Evolutionary conservation across 352 stramenopile genomes (phyloP), one percentile per base, ranked within the genome.

Genomic region (Phytophthora rubi): DNA sequence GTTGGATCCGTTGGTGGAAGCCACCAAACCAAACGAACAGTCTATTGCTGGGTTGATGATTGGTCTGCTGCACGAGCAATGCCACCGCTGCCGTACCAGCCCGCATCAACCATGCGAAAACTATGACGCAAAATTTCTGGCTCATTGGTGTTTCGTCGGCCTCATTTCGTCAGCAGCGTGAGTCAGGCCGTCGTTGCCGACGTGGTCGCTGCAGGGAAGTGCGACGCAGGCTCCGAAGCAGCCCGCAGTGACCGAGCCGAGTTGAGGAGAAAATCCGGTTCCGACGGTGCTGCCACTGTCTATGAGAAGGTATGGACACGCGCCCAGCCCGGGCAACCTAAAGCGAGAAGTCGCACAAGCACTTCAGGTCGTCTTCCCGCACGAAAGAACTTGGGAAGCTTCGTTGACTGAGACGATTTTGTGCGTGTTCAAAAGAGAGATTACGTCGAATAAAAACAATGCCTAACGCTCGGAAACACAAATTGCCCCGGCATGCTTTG

Each of bases 201-300:
- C 15, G 39, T 39, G 13, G 39, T 53, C 8, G 55, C 55, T 62
- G 57, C 57, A 63, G 28, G 57, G 57, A 63, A 53, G 45, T 37
- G 57, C 44, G 44, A 21, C 18, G 13, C 52, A 8, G 1, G 49
- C 26, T 1, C 23, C 13, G 35, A 42, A 42, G 35, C 35, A 6
- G 12, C 13, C 6, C 13, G 23, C 21, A 10, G 21, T 23, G 35
- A 0, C 35, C 37, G 37, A 48, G 37, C 51, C 37, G 54, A 35
- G 37, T 53, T 61, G 39, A 61, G 15, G 18, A 35, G 54, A 23
- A 52, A 61, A 61, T 61, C 54, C 44, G 37, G 12, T 61, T 53
- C 26, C 15, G 42, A 23, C 21, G 28, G n/a, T 54, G 42, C 42
- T 42, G 8, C 44, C 13, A 23, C 33, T 37, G 33, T 15, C 35